Evolutionary conservation across 192 early-diverging fungal species (phyloP), one percentile per base, ranked within the genome.

Genomic region (Linnemannia elongata): DNA sequence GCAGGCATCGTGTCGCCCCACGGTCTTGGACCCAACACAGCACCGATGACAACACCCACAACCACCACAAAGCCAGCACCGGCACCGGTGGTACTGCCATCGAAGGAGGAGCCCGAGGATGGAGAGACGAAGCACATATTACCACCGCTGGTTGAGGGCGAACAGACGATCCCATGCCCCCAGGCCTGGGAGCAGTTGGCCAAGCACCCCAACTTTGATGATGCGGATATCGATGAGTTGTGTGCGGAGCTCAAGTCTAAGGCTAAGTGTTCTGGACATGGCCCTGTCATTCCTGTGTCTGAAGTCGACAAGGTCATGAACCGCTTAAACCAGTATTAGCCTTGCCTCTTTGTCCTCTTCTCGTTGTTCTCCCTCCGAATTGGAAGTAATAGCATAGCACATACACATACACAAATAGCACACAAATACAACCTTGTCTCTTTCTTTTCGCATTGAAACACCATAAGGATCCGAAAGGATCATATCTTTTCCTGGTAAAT

Each of bases 191-290:
- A 93, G 75, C 83, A 85, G 15, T 75, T 93, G 69, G 85, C 89
- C 42, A 88, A 92, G 76, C 93, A 93, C 70, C 93, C 93, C 41
- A 90, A 89, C 33, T 90, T 92, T 77, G 93, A 93, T 69, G 91
- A 91, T 68, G 86, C 88, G 10, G 89, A 92, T 69, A 90, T 91
- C 68, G 90, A 91, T 72, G 90, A 91, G 35, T 74, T 93, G 17
- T 93, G 93, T 57, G 63, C 55, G 47, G 90, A 91, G 54, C 74
- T 93, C 66, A 91, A 92, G 66, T 75, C 87, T 20, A 92, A 91
- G 82, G 91, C 93, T 20, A 91, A 87, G 78, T 93, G 91, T 74
- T 91, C 93, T 69, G 93, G 91, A 20, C 82, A 90, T 69, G 93
- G 91, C 4, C 90, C 91, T 38, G 90, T 92, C 13, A 90, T 93